Evolutionary conservation across 768 basidiomycete genomes (phyloP).

Genomic region (Rhodotorula sphaerocarpa): DNA sequence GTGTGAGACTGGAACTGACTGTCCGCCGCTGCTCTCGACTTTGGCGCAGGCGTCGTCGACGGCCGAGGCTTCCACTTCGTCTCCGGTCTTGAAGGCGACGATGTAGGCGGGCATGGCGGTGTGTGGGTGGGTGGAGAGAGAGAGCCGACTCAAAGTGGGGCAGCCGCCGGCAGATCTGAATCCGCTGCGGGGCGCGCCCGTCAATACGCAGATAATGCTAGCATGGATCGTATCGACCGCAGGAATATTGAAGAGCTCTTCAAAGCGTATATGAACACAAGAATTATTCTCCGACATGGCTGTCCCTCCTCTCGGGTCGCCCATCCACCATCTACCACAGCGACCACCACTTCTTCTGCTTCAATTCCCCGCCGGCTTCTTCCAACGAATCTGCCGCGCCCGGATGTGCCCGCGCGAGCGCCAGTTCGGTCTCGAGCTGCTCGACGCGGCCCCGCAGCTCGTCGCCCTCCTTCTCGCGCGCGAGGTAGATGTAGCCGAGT

Average conservation of each 20-base stretch:
- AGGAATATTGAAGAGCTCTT: too few relatives aligned
- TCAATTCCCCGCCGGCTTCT: background rate
- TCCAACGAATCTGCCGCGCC: too few relatives aligned
- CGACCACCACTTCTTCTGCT: slow-evolving; percentile 32
- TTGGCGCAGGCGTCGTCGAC: background rate
- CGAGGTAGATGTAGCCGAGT: slow-evolving; percentile 9
- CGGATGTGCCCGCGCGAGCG: background rate
- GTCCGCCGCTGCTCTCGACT: slow-evolving; percentile 10
- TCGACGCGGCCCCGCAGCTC: slow-evolving; percentile 5
- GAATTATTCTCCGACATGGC: too few relatives aligned
- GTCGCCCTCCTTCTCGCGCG: slow-evolving; percentile 17
- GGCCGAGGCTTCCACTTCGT: slow-evolving; percentile 14
- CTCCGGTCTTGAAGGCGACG: slow-evolving; percentile 28
- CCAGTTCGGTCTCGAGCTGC: slow-evolving; percentile 10
- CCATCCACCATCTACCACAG: too few relatives aligned
- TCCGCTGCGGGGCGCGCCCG: too few relatives aligned
- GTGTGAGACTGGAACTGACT: too few relatives aligned
- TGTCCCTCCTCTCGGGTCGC: too few relatives aligned
- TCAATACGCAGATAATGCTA: too few relatives aligned
- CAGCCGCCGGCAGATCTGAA: background rate
- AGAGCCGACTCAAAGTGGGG: background rate
- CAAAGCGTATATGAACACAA: too few relatives aligned
- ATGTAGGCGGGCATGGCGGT: slow-evolving; percentile 9
- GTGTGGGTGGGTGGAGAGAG: background rate
- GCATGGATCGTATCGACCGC: too few relatives aligned